phyloP scores from a whole-genome alignment of 352 stramenopile genomes.

The Pythium utonaiense region DNA sequence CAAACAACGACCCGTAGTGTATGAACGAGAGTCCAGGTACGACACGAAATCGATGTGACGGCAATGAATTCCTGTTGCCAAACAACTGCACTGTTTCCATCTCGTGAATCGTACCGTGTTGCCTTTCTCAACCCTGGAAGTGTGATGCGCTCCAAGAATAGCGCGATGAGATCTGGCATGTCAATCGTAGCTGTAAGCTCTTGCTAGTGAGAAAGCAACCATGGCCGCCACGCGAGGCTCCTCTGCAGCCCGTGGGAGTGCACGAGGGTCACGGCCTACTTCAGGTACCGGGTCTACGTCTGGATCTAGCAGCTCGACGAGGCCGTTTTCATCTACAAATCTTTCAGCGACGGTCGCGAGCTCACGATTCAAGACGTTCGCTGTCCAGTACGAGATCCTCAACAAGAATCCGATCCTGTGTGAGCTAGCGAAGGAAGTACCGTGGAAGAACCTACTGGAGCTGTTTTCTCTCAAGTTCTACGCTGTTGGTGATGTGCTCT shows the following conservation, averaged over 20 bases:
- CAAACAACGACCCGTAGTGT: too few relatives aligned
- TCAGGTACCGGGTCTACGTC: constrained; percentile 1
- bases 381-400: constrained; percentile 53
- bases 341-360: constrained; percentile 40
- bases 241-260: not conserved
- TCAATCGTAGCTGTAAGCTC: not conserved
- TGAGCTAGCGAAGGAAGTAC: constrained; percentile 41
- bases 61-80: too few relatives aligned
- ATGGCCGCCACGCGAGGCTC: not conserved
- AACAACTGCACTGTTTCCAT: too few relatives aligned
- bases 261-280: not conserved
- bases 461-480: constrained; percentile 53
- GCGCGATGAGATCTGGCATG: not conserved
- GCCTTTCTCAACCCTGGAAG: not conserved
- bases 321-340: constrained; percentile 49
- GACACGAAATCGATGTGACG: too few relatives aligned
- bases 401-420: constrained; percentile 42
- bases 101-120: too few relatives aligned
- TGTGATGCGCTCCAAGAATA: not conserved
- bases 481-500: constrained; percentile 43
- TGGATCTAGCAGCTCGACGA: constrained; percentile 3
- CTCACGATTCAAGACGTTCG: constrained; percentile 48
- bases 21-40: too few relatives aligned
- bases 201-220: not conserved
- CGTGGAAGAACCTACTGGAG: constrained; percentile 61